Conservation (phyloP, 345 rosid species). For the Citrus reticulata region DNA sequence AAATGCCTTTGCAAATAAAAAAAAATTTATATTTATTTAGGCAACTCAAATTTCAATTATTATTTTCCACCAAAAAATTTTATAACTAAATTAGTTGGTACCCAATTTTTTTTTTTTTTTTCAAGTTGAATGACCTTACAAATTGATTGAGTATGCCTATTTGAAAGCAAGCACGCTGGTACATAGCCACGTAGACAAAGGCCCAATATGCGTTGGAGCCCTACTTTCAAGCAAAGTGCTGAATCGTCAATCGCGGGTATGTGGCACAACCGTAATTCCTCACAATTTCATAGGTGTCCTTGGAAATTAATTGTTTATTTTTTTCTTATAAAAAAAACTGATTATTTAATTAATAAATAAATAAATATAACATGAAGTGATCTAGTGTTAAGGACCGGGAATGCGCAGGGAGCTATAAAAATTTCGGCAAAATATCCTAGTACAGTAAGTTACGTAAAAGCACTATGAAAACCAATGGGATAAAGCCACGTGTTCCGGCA, state of each 20-base stretch:
- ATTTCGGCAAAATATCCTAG: background rate
- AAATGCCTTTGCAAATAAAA: too few relatives aligned
- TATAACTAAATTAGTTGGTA: too few relatives aligned
- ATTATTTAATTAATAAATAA: background rate
- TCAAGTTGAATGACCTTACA: too few relatives aligned
- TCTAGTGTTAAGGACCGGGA: too few relatives aligned
- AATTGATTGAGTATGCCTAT: too few relatives aligned
- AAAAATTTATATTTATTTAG: too few relatives aligned
- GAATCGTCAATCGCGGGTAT: background rate
- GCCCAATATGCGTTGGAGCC: background rate
- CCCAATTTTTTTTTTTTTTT: too few relatives aligned
- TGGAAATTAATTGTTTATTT: background rate
- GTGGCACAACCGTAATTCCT: background rate
- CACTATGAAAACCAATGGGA: background rate
- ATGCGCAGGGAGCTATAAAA: too few relatives aligned
- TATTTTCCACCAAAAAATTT: too few relatives aligned
- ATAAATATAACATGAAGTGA: too few relatives aligned
- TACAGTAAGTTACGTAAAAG: background rate
- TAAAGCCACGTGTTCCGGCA: background rate
- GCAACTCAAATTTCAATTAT: too few relatives aligned
- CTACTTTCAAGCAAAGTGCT: background rate
- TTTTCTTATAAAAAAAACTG: background rate
- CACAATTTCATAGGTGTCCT: background rate
- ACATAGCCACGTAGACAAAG: background rate
- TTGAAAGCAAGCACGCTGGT: too few relatives aligned